Base-by-base conservation (phyloP, 179 eudicot species). In the Heliamphora pulchella region DNA sequence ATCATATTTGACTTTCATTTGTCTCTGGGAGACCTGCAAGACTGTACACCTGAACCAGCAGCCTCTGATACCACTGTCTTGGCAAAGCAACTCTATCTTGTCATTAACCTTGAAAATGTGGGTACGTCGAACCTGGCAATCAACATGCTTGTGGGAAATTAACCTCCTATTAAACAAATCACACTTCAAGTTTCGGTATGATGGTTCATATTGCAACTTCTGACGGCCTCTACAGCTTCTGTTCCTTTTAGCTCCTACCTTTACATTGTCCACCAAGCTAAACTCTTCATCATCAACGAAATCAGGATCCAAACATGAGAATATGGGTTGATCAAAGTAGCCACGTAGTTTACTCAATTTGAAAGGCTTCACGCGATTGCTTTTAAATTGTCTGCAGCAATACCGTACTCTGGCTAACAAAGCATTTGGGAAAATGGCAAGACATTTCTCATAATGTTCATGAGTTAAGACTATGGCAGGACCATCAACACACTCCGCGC, bases 21-120 rank as follows among this genome's bases (percentile, higher is more conserved):
- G 91, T 80, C 81, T 93, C 82, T 81, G 85, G 11, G 90, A 88
- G 71, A 94, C 85, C 83, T 94, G 90, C 83, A 89, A 78, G 72
- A 92, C 84, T n/a, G 90, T 88, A 85, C 98, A 94, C 83, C 87
- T 89, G 86, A 96, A 96, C 99, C 99, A 96, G 83, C 99, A 96
- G 76, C 98, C 99, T 82, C 98, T 87, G 61, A 96, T 86, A 62
- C 98, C 99, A 79, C 98, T 92, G 78, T 96, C 98, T 86, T 92
- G 98, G 85, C 93, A 89, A 76, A 94, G 83, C 78, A 92, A 80
- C 86, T 96, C 99, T 80, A 94, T 81, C 83, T 88, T 90, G 14
- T 89, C 94, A 82, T 87, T 83, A 61, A 86, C 87, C 82, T 87
- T 86, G 71, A 92, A 89, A 68, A 20, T 44, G 17, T 69, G 86